Percentiles rank a stretch among this genome's conserved stretches.
These are phyloP conservation scores for Rhynchosporium secalis DNA, from an alignment of 2,329 filamentous ascomycete genomes.

Conservation along the genomic window DNA sequence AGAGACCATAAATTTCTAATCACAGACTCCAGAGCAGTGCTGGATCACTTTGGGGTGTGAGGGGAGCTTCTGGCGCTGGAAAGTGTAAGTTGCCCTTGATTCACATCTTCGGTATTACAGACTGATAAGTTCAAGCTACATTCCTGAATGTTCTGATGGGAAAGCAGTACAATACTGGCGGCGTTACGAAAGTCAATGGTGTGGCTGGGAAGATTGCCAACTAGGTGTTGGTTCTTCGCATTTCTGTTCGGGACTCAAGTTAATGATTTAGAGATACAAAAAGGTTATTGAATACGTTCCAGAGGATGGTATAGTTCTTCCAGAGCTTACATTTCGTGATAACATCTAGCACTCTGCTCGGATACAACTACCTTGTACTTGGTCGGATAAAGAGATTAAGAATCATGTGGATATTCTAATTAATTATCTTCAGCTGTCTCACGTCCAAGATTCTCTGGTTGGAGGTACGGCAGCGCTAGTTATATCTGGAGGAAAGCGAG, in stretches of 20 bases:
- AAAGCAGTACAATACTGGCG: slow-evolving; percentile 52
- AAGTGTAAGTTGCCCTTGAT: slow-evolving; percentile 44
- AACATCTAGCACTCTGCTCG: slow-evolving; percentile 61
- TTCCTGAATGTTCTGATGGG: slow-evolving; percentile 64
- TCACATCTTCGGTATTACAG: background rate
- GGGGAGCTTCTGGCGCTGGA: slow-evolving; percentile 60
- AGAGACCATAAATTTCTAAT: too few species aligned
- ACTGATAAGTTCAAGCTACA: slow-evolving; percentile 42
- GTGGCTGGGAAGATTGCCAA: slow-evolving; percentile 36
- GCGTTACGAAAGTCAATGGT: slow-evolving; percentile 52
- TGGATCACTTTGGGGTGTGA: slow-evolving; percentile 57
- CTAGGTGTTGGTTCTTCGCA: slow-evolving; percentile 18
- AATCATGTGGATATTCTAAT: slow-evolving; percentile 58
- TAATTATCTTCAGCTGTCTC: slow-evolving; percentile 48
- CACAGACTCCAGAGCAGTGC: slow-evolving; percentile 35
- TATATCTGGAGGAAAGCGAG: slow-evolving; percentile 63
- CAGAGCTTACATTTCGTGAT: slow-evolving; percentile 60
- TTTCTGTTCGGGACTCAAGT: slow-evolving; percentile 7
- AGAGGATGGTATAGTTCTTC: slow-evolving; percentile 60
- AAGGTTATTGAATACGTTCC: slow-evolving; percentile 61
- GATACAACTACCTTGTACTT: slow-evolving; percentile 53
- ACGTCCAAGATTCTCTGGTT: slow-evolving; percentile 48
- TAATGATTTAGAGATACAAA: slow-evolving; percentile 46
- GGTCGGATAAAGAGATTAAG: slow-evolving; percentile 51
- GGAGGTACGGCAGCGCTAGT: slow-evolving; percentile 61